These are phyloP conservation scores for Epicoccum sorghinum DNA, from an alignment of 2,329 filamentous ascomycete genomes.

Conservation along the genomic window DNA sequence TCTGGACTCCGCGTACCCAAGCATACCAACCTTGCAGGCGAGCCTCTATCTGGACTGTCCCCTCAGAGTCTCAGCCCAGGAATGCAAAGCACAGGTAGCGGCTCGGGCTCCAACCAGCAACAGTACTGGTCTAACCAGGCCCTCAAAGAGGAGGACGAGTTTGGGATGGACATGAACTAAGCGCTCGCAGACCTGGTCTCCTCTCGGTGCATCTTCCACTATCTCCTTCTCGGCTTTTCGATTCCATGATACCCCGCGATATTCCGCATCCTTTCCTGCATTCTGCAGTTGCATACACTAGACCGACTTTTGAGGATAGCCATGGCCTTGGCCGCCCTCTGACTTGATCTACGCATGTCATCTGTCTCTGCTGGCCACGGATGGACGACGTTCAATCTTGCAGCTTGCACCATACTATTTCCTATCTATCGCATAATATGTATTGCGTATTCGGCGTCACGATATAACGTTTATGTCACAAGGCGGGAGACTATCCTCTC, in stretches of 20 bases:
- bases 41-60: slow-evolving; percentile 66
- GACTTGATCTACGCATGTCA: slow-evolving; percentile 10
- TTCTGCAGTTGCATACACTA: slow-evolving; percentile 36
- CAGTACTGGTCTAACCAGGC: slow-evolving; percentile 62
- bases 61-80: slow-evolving; percentile 63
- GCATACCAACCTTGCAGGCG: slow-evolving; percentile 89
- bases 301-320: slow-evolving; percentile 15
- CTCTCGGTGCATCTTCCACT: slow-evolving; percentile 13
- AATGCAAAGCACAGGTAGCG: slow-evolving; percentile 70
- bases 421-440: slow-evolving; percentile 42
- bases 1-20: slow-evolving; percentile 89
- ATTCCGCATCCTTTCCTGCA: slow-evolving; percentile 39
- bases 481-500: slow-evolving; percentile 5
- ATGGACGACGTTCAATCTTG: slow-evolving; percentile 28
- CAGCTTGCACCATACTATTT: slow-evolving; percentile 31
- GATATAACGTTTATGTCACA: slow-evolving; percentile 7
- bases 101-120: slow-evolving; percentile 56
- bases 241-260: slow-evolving; percentile 45
- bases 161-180: slow-evolving; percentile 70
- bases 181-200: slow-evolving; percentile 10
- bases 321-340: not conserved
- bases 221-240: slow-evolving; percentile 32
- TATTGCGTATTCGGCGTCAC: slow-evolving; percentile 27
- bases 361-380: slow-evolving; percentile 45
- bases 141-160: slow-evolving; percentile 96